phyloP scores from a whole-genome alignment of 176 grass and related monocot genomes.

The Areca catechu region DNA sequence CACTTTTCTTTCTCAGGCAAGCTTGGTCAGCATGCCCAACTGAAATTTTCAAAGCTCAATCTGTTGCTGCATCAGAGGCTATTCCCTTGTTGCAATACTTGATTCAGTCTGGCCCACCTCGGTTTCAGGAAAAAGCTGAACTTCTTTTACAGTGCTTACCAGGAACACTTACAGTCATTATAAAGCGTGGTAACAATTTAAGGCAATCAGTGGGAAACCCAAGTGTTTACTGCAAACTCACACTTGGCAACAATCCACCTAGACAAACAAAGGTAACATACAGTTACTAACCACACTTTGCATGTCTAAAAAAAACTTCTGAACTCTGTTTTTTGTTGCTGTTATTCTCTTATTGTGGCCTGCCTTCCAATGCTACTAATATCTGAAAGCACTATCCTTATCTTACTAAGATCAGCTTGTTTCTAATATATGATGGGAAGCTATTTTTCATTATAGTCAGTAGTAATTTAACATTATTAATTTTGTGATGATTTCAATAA shows the following conservation, averaged over 20 bases:
- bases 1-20: conserved; percentile 93
- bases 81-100: conserved; percentile 98
- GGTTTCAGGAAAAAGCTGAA: conserved; percentile 97
- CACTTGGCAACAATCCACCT: conserved; percentile 85
- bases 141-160: conserved; percentile 91
- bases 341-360: too few relatives aligned
- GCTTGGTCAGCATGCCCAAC: conserved; percentile 88
- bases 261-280: conserved; percentile 77
- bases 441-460: too few relatives aligned
- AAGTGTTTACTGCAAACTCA: conserved; percentile 95
- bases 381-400: too few relatives aligned
- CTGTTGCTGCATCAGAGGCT: conserved; percentile 86
- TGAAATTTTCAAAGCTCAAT: conserved; percentile 97
- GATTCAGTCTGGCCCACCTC: conserved; percentile 95
- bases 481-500: too few relatives aligned
- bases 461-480: too few relatives aligned
- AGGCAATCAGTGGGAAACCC: conserved; percentile 94
- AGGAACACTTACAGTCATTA: conserved; percentile 89
- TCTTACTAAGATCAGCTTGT: too few relatives aligned
- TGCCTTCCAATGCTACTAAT: too few relatives aligned
- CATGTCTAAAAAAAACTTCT: background rate
- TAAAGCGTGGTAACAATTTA: conserved; percentile 93
- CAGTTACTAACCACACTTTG: too few relatives aligned
- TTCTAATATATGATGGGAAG: too few relatives aligned
- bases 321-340: background rate